phyloP scores from a whole-genome alignment of 495 filamentous ascomycete genomes.

The Tuber borchii region DNA sequence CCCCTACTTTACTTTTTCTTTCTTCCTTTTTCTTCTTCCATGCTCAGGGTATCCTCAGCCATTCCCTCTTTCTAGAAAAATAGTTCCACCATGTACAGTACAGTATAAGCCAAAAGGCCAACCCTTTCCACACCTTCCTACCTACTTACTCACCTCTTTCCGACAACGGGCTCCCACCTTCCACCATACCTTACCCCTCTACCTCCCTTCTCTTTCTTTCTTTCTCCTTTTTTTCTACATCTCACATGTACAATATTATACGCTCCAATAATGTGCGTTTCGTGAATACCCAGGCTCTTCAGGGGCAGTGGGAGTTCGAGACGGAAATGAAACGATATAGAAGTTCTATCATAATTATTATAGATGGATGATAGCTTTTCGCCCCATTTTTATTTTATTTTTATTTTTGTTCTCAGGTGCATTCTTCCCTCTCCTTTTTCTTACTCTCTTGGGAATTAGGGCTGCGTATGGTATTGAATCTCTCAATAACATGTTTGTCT shows the following conservation, averaged over 20 bases:
- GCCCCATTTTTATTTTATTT: background rate
- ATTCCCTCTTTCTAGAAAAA: background rate
- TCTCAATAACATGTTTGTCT: background rate
- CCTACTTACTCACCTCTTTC: background rate
- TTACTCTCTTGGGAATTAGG: too few species aligned
- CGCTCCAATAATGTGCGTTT: background rate
- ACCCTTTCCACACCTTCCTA: background rate
- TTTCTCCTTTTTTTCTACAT: background rate
- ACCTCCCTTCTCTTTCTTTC: background rate
- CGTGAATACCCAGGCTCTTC: background rate
- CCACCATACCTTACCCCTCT: background rate
- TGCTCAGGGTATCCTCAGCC: background rate
- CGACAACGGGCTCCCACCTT: background rate
- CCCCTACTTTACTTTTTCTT: background rate
- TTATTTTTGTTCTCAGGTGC: background rate
- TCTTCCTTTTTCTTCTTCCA: background rate
- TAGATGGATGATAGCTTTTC: background rate
- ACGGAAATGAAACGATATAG: background rate
- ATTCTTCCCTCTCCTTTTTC: background rate
- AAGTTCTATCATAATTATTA: background rate
- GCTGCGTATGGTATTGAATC: background rate
- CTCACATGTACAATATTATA: background rate
- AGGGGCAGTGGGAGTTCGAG: background rate
- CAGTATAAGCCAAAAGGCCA: background rate
- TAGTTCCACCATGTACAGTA: background rate